phyloP scores from a whole-genome alignment of 1,284 basidiomycete genomes.

The Chalciporus sp. region DNA sequence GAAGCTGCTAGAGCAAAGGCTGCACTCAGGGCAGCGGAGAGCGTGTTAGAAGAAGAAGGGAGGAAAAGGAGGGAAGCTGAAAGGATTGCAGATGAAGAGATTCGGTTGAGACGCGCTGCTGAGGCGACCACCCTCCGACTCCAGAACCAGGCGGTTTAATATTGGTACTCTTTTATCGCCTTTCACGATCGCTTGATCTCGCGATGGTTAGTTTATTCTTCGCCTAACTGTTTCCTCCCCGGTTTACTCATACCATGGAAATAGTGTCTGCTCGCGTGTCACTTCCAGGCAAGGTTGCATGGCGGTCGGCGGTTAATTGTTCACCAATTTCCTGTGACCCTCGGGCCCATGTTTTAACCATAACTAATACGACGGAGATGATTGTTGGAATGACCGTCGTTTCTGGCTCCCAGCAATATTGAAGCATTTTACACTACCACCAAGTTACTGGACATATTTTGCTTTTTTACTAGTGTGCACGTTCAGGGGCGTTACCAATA shows the following conservation, averaged over 20 bases:
- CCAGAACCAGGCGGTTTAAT: slow-evolving; percentile 16
- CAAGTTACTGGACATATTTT: neutral
- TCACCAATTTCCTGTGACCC: neutral
- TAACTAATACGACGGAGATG: neutral
- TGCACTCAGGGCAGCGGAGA: slow-evolving; percentile 54
- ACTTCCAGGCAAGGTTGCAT: neutral
- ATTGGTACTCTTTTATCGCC: neutral
- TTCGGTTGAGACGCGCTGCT: slow-evolving; percentile 47
- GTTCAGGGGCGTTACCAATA: neutral
- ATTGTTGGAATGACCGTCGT: neutral
- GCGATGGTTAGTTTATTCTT: neutral
- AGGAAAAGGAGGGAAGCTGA: slow-evolving; percentile 60
- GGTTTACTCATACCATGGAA: neutral
- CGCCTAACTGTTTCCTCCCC: neutral
- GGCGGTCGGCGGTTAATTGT: neutral
- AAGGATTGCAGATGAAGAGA: slow-evolving; percentile 52
- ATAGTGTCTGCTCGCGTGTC: neutral
- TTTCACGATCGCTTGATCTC: neutral
- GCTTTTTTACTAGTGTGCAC: neutral
- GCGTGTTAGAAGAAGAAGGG: slow-evolving; percentile 60
- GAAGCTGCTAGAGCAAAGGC: slow-evolving; percentile 57
- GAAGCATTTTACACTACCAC: neutral
- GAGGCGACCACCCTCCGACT: slow-evolving; percentile 45
- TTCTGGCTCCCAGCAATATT: neutral
- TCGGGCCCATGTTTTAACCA: neutral